Evolutionary conservation across 148 eudicot genomes (phyloP), one percentile per base, ranked within the genome.

Genomic region (Chenopodium berlandieri): DNA sequence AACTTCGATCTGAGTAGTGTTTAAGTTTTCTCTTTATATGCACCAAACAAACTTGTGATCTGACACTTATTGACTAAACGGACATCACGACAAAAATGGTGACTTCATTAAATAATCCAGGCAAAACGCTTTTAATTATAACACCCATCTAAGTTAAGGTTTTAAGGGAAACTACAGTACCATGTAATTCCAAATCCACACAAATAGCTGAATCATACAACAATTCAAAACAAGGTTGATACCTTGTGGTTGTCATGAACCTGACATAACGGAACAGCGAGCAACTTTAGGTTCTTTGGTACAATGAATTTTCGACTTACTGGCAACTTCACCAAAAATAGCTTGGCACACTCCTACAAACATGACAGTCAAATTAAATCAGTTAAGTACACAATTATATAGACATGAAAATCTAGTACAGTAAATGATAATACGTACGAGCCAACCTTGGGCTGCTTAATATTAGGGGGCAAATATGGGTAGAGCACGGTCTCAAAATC

Each of bases 271-370:
- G 97, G 97, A 75, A 93, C 91, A 31, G 92, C 97, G 65, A 93
- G 92, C 85, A 93, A 78, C 79, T 87, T 90, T 47, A 83, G 74
- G 83, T 91, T 91, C 71, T 69, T 90, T 13, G 94, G 94, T 25
- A 91, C 94, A 47, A 83, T 79, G 76, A 93, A 91, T 74, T 83
- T 91, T 70, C 71, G 82, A 80, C 87, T 89, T 5, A 63, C 85
- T 12, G 93, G 94, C 84, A 93, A 85, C 86, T 90, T 93, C 47
- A 93, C 93, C 78, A 93, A 89, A 84, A 85, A 93, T 76, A 93
- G 88, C 79, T 91, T 93, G 65, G 78, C 86, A 87, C 97, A 93
- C 86, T 93, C 94, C 97, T 93, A 77, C 56, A 75, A 6, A 67
- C 72, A 71, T 9, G 65, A 63, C 30, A 34, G 63, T 19, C 7